Evolutionary conservation across 805 yeast genomes (phyloP).

Genomic region (Blastobotrys attinorum): DNA sequence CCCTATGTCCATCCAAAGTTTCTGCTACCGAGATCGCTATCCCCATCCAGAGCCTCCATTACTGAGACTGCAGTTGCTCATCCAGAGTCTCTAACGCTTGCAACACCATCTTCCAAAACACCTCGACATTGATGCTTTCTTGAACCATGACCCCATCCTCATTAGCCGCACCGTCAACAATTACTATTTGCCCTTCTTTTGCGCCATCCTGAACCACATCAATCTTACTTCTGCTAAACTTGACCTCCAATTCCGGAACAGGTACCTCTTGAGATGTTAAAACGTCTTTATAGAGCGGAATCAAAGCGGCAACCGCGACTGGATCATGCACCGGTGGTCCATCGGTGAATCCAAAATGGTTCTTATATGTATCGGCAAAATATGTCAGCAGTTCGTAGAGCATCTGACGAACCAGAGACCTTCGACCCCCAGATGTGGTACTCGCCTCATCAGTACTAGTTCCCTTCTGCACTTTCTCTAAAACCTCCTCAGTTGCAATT

Average conservation of each 20-base stretch:
- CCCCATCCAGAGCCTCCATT: no score
- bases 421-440: slow-evolving; percentile 10
- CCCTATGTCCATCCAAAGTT: no score
- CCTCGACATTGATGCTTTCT: slow-evolving; percentile 32
- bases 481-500: slow-evolving; percentile 39
- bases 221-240: slow-evolving; percentile 12
- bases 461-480: slow-evolving; percentile 33
- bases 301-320: slow-evolving; percentile 52
- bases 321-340: slow-evolving; percentile 86
- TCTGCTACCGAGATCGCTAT: no score
- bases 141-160: slow-evolving; percentile 35
- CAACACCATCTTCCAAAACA: slow-evolving; percentile 42
- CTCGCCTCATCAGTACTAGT: not conserved
- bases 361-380: slow-evolving; percentile 40
- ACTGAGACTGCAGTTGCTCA: no score
- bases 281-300: slow-evolving; percentile 34
- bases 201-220: slow-evolving; percentile 22
- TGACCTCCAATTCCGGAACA: slow-evolving; percentile 16
- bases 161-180: slow-evolving; percentile 11
- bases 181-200: slow-evolving; percentile 24
- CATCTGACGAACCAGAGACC: slow-evolving; percentile 43
- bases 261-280: no score
- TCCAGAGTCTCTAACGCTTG: slow-evolving; percentile 34
- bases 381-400: slow-evolving; percentile 46
- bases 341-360: slow-evolving; percentile 33